Evolutionary conservation across 106 monocot species (phyloP).

Genomic region (Posidonia australis): DNA sequence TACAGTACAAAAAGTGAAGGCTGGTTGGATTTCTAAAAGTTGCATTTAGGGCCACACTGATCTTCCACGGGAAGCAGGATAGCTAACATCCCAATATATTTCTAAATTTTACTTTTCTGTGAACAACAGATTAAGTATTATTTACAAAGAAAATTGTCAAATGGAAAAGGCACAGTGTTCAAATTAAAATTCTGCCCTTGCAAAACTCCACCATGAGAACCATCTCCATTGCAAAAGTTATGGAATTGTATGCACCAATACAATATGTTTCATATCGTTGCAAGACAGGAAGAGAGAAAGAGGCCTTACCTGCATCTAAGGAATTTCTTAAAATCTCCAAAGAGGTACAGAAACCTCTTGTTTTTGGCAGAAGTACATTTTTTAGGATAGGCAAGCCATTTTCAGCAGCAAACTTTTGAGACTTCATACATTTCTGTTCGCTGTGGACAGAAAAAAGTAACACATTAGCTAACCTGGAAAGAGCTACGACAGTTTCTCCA

Average conservation of each 20-base stretch:
- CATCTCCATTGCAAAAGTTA: background rate
- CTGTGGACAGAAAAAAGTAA: slow-evolving; percentile 26
- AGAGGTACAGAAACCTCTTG: slow-evolving; percentile 68
- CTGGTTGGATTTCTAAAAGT: no score
- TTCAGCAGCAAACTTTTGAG: slow-evolving; percentile 74
- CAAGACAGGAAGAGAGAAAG: background rate
- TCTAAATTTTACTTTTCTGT: background rate
- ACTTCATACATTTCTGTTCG: slow-evolving; percentile 73
- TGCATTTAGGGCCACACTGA: no score
- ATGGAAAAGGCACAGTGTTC: background rate
- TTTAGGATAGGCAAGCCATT: slow-evolving; percentile 69
- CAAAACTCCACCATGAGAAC: no score
- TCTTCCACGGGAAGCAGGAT: no score
- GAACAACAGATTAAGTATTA: no score
- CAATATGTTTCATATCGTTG: background rate
- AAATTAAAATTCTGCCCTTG: background rate
- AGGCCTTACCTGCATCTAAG: slow-evolving; percentile 55
- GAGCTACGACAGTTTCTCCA: no score
- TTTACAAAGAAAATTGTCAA: no score
- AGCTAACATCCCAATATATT: no score
- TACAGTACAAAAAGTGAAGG: no score
- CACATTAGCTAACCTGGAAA: no score
- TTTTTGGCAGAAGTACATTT: slow-evolving; percentile 91
- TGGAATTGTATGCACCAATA: background rate
- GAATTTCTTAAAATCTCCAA: slow-evolving; percentile 56